Evolutionary conservation across 2,329 filamentous ascomycete species (phyloP), one percentile per base, ranked within the genome.

Genomic region (Cladophialophora carrionii): DNA sequence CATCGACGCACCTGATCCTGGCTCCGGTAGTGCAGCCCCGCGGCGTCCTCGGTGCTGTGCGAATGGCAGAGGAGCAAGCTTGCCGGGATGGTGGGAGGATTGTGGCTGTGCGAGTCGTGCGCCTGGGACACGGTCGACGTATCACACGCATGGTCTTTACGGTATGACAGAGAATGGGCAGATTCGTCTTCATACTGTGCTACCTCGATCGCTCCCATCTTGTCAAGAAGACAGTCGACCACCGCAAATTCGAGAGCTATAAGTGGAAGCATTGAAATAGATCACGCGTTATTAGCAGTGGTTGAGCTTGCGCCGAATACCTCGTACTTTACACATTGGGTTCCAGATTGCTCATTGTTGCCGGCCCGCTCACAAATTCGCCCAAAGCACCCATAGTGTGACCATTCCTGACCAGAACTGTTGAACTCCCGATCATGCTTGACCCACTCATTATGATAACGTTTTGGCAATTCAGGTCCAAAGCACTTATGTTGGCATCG

Each of bases 401-500:
- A 24, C 26, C 32, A 53, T 37, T 32, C 57, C 29, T 43, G 12
- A 56, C 20, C 20, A 64, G 52, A 54, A 54, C 52, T 54, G 52
- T 54, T 54, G 52, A 54, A 54, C 52, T 54, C 52, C 48, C 29
- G 24, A 54, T 54, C 52, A 54, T 20, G 52, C 29, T 34, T 29
- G 5, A 34, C n/a, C 26, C 10, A 4, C 10, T 53, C 22, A 29
- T 29, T 32, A 10, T 9, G n/a, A 32, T 10, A 54, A n/a, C 12
- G 5, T 20, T 20, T 51, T 51, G 41, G 41, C 22, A 17, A 53
- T 57, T 29, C 26, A 29, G 3, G 26, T 29, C 26, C 26, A 29
- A 29, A 12, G 46, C 17, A 34, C 17, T 17, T 37, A 60, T 17
- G 65, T 71, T 20, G 67, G 61, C 63, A 68, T 65, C 14, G 67